Percentiles rank a stretch among this genome's conserved stretches.
These are phyloP conservation scores for Linnemannia hyalina DNA, from an alignment of 192 early-diverging fungal genomes.

Conservation along the genomic window DNA sequence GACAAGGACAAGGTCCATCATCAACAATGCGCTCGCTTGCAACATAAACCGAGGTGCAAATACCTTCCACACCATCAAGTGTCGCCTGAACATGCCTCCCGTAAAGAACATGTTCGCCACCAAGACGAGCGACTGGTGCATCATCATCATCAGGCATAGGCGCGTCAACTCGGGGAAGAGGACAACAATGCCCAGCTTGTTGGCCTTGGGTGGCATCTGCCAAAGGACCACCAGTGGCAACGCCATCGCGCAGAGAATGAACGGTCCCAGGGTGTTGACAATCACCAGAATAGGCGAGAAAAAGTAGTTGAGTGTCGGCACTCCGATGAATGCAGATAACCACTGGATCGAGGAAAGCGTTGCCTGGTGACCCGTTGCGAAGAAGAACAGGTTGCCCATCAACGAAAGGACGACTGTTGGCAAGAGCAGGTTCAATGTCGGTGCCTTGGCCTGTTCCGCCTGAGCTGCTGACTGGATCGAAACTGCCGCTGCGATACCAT, in stretches of 20 bases:
- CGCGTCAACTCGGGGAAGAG: slow-evolving; percentile 58
- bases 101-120: slow-evolving; percentile 68
- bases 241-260: slow-evolving; percentile 61
- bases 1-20: slow-evolving; percentile 44
- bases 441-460: slow-evolving; percentile 19
- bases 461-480: neutral
- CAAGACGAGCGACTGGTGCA: slow-evolving; percentile 61
- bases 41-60: slow-evolving; percentile 94
- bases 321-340: slow-evolving; percentile 89
- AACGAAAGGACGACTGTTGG: slow-evolving; percentile 64
- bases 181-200: slow-evolving; percentile 54
- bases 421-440: slow-evolving; percentile 48
- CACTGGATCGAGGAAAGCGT: slow-evolving; percentile 93
- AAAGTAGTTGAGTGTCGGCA: slow-evolving; percentile 77
- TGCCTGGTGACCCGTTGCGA: slow-evolving; percentile 94
- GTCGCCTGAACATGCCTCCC: slow-evolving; percentile 78
- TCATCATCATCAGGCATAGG: slow-evolving; percentile 61
- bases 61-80: slow-evolving; percentile 98
- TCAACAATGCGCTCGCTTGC: slow-evolving; percentile 46
- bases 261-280: slow-evolving; percentile 83
- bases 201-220: slow-evolving; percentile 60
- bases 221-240: slow-evolving; percentile 73
- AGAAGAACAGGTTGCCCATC: slow-evolving; percentile 77
- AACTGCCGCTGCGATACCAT: slow-evolving; percentile 8
- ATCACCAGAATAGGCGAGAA: slow-evolving; percentile 77